Evolutionary conservation across 2,329 filamentous ascomycete species (phyloP), one percentile per base, ranked within the genome.

Genomic region (Colletotrichum chlorophyti): DNA sequence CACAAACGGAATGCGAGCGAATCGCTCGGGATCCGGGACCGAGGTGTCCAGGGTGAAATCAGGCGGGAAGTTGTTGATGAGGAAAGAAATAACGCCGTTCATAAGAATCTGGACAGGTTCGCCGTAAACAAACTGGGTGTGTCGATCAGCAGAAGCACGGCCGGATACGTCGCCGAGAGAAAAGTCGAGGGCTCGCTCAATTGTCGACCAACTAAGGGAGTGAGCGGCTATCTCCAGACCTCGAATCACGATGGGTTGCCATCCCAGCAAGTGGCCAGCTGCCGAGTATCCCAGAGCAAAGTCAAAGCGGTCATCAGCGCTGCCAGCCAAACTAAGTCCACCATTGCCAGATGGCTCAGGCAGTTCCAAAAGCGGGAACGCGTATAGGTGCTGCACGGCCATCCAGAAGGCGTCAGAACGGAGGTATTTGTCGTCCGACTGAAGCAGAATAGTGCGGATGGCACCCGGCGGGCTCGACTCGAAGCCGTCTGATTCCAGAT

Each of bases 221-320:
- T 79, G 77, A 31, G 79, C 76, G 2, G 85, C 86, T 60, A 89
- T 79, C 43, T 85, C 81, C 23, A 88, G 73, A 31, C 86, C 88
- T 31, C 84, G 81, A 41, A 78, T 71, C 10, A 82, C 75, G 23
- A 90, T 79, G 21, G 79, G 78, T 3, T 74, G 76, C 67, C 88
- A 81, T 35, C 77, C 75, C 14, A 91, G 74, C 34, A 85, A 74
- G 46, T 83, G 76, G 1, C 87, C 88, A 5, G 86, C 83, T 23
- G 87, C 85, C 41, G 86, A 82, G 65, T 90, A 89, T 21, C 85
- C 84, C 17, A 91, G 72, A n/a, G 81, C 82, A 61, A 84, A 83
- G 27, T 79, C 74, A 57, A 85, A 79, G 17, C 76, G 78, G 7
- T 81, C 79, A 19, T 67, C 64, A 40, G 71, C 63, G 46, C 75